Percentiles rank a stretch among this genome's conserved stretches.
Evolutionary conservation across 805 yeast genomes (phyloP).

Genomic region (Dipodascopsis uninucleata): DNA sequence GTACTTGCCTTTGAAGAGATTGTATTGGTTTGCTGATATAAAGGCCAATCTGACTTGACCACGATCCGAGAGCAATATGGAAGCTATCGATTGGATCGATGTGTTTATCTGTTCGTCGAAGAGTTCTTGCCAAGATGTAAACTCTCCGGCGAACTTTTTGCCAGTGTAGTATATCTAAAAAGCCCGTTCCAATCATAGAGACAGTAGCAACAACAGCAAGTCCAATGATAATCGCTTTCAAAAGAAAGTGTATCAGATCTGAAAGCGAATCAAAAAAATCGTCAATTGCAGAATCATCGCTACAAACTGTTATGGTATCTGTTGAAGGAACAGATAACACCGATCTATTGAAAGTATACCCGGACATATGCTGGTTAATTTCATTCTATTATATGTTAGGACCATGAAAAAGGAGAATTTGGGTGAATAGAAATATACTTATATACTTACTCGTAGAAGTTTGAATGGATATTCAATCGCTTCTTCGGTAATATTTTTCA

Average conservation of each 20-base stretch:
- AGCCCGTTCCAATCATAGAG: constrained; percentile 44
- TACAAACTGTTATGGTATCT: constrained; percentile 40
- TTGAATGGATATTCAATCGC: constrained; percentile 61
- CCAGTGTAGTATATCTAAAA: constrained; percentile 50
- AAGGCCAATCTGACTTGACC: constrained; percentile 17
- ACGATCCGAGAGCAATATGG: constrained; percentile 20
- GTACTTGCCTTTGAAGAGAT: constrained; percentile 7
- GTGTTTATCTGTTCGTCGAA: constrained; percentile 20
- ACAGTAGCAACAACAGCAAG: constrained; percentile 43
- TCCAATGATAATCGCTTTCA: constrained; percentile 42
- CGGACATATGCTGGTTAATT: constrained; percentile 14
- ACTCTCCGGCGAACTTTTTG: constrained; percentile 41
- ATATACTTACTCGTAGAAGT: constrained; percentile 32
- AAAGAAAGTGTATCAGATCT: constrained; percentile 37
- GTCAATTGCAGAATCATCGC: constrained; percentile 36
- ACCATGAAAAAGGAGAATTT: background rate
- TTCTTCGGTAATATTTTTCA: constrained; percentile 54
- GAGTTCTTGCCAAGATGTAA: constrained; percentile 13
- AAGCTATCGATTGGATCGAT: constrained; percentile 29
- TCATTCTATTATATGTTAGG: background rate
- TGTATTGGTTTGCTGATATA: constrained; percentile 20
- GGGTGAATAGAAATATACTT: background rate
- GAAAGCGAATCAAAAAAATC: constrained; percentile 39
- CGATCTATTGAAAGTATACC: constrained; percentile 34
- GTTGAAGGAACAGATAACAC: constrained; percentile 44